phyloP scores from a whole-genome alignment of 2,329 filamentous ascomycete genomes.

The Alternaria panax region DNA sequence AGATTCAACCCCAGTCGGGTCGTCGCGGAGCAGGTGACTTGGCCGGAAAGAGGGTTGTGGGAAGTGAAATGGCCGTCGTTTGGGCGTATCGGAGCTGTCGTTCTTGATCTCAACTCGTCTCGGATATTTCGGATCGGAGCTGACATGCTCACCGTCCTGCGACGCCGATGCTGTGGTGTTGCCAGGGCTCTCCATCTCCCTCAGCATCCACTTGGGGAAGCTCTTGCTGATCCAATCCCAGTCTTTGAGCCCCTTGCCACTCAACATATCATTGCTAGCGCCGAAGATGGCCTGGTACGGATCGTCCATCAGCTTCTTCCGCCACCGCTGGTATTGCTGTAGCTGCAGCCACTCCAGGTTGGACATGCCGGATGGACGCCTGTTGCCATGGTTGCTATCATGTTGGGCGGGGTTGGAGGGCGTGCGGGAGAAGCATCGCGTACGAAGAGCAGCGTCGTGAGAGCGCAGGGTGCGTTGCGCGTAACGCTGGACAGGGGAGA shows the following conservation, averaged over 20 bases:
- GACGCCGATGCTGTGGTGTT: background rate
- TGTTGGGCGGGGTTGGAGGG: constrained; percentile 27
- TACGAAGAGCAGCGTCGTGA: constrained; percentile 32
- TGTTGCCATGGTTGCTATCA: constrained; percentile 27
- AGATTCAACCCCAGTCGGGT: constrained; percentile 34
- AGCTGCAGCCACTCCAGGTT: constrained; percentile 42
- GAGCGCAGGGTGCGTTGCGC: constrained; percentile 32
- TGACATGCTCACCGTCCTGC: background rate
- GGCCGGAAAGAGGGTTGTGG: constrained; percentile 24
- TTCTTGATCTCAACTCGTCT: constrained; percentile 22
- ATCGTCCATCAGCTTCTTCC: constrained; percentile 46
- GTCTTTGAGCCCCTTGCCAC: constrained; percentile 40
- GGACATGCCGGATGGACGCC: constrained; percentile 34
- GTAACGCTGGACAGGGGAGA: constrained; percentile 35
- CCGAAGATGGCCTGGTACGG: constrained; percentile 56
- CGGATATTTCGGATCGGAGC: constrained; percentile 13
- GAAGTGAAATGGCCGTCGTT: constrained; percentile 17
- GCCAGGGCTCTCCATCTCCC: constrained; percentile 32
- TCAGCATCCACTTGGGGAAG: constrained; percentile 44
- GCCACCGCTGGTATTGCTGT: constrained; percentile 40
- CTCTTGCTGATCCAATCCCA: constrained; percentile 41
- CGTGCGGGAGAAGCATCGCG: constrained; percentile 41
- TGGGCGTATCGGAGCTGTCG: background rate
- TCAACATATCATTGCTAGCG: constrained; percentile 46
- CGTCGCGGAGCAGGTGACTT: constrained; percentile 25